Evolutionary conservation across 352 stramenopile genomes (phyloP).

Genomic region (Thalassiosira mediterranea): DNA sequence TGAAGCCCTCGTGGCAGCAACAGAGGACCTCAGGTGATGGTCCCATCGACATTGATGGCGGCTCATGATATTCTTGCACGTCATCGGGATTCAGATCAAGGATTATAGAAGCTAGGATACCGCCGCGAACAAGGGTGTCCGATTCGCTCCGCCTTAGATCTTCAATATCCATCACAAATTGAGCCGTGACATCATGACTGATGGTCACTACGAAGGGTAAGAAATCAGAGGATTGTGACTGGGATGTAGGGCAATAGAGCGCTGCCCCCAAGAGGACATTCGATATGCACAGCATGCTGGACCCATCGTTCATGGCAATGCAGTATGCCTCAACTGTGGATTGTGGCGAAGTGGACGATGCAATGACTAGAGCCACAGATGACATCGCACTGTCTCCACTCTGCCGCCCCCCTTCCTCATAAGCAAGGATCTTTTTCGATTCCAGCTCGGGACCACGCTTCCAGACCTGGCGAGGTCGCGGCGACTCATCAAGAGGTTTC

Average conservation of each 20-base stretch:
- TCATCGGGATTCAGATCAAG: conserved; percentile 47
- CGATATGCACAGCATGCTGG: conserved; percentile 64
- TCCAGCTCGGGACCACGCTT: conserved; percentile 77
- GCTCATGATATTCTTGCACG: conserved; percentile 39
- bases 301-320: conserved; percentile 72
- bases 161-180: conserved; percentile 49
- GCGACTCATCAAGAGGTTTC: conserved; percentile 81
- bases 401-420: conserved; percentile 81
- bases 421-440: conserved; percentile 83
- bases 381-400: conserved; percentile 67
- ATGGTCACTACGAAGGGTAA: conserved; percentile 54
- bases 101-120: conserved; percentile 42
- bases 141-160: conserved; percentile 20
- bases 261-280: conserved; percentile 59
- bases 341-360: conserved; percentile 55
- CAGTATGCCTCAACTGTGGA: conserved; percentile 78
- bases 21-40: conserved; percentile 70
- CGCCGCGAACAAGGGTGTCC: conserved; percentile 30
- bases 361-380: conserved; percentile 76
- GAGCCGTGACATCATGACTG: conserved; percentile 40
- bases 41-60: conserved; percentile 82
- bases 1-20: conserved; percentile 70
- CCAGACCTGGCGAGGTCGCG: conserved; percentile 81
- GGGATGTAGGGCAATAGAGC: conserved; percentile 29
- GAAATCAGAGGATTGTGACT: conserved; percentile 15